Evolutionary conservation across 1,284 basidiomycete genomes (phyloP), one percentile per base, ranked within the genome.

Genomic region (Phaffia rhodozyma): DNA sequence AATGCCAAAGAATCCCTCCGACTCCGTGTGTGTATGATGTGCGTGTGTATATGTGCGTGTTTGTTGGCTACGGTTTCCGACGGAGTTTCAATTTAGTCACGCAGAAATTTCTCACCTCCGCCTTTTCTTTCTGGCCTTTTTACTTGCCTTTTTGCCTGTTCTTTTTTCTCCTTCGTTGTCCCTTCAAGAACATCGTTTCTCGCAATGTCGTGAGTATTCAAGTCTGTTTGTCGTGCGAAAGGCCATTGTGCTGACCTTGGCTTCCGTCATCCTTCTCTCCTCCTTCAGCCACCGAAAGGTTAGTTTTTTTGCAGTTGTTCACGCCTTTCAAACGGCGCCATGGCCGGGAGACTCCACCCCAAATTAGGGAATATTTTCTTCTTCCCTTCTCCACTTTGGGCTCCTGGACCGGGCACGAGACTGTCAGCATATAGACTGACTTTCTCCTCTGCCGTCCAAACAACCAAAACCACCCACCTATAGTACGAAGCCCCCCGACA

Each of bases 401-500:
- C 53, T 47, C 53, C 23, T 20, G 29, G 54, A 21, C 21, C 54
- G 54, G 54, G 21, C n/a, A 55, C 25, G 54, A 34, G 54, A 55
- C 29, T n/a, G 54, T 29, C 23, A 34, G 54, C 38, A 43, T 43
- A 43, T 43, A 43, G 38, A 43, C 38, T 43, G 38, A 43, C 38
- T 43, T 55, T 34, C 25, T 55, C 29, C 54, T 27, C 54, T 34
- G 54, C 23, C 29, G 29, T n/a, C 25, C 23, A 55, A 55, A 55
- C 29, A 32, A 25, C 21, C 29, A 32, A 25, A 29, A 30, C 7
- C 11, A 2, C 25, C 30, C 56, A 51, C 48, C 38, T 60, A 21
- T 63, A 93, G 89, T 94, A 86, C 81, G 91, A 94, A 85, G 90
- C 89, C 71, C 91, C 91, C 75, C 89, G 91, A 76, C 89, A 91